Evolutionary conservation across 2,329 filamentous ascomycete species (phyloP).

Genomic region (Penicillium expansum): DNA sequence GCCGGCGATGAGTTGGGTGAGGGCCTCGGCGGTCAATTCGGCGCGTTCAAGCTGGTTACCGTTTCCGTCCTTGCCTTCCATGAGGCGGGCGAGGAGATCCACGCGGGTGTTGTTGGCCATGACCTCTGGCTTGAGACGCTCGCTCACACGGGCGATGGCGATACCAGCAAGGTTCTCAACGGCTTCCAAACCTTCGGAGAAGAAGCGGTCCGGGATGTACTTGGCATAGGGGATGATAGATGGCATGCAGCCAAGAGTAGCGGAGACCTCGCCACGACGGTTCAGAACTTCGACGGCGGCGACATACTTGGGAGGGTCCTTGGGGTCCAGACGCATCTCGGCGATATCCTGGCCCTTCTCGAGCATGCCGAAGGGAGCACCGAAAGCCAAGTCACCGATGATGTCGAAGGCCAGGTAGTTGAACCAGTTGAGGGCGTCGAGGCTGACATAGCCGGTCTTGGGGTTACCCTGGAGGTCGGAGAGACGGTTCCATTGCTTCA

Average conservation of each 20-base stretch:
- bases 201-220: conserved; percentile 80
- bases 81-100: conserved; percentile 77
- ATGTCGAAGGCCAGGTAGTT: conserved; percentile 64
- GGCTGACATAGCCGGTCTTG: conserved; percentile 55
- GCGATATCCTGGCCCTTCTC: conserved; percentile 71
- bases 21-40: conserved; percentile 82
- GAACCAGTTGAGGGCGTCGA: conserved; percentile 80
- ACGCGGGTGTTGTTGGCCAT: conserved; percentile 63
- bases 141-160: conserved; percentile 75
- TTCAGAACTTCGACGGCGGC: conserved; percentile 86
- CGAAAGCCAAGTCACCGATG: conserved; percentile 65
- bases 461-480: conserved; percentile 48
- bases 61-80: conserved; percentile 80
- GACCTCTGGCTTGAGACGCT: conserved; percentile 65
- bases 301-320: conserved; percentile 64
- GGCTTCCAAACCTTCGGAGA: conserved; percentile 68
- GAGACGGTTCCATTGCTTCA: conserved; percentile 68
- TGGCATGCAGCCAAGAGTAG: conserved; percentile 72
- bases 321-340: conserved; percentile 64
- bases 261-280: conserved; percentile 80
- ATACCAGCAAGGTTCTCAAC: conserved; percentile 83
- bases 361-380: conserved; percentile 80
- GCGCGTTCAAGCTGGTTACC: conserved; percentile 71
- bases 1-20: conserved; percentile 80
- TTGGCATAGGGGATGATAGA: conserved; percentile 74